A percentile compares a stretch with the other conserved stretches of the same genome.
phyloP scores from a whole-genome alignment of 768 basidiomycete species.

The Hydnomerulius pinastri region DNA sequence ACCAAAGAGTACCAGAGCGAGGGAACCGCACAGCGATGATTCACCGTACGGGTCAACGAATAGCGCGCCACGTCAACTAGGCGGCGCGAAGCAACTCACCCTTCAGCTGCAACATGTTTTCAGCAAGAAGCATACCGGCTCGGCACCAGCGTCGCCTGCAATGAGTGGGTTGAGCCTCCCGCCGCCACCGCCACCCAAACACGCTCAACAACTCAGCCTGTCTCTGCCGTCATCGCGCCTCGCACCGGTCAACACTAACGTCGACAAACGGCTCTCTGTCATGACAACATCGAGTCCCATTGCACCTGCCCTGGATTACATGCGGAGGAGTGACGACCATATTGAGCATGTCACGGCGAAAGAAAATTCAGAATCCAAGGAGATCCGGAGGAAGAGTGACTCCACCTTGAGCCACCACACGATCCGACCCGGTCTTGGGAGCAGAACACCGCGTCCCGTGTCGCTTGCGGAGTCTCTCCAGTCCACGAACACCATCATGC shows the following conservation, averaged over 20 bases:
- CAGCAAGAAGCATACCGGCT: slow-evolving; percentile 34
- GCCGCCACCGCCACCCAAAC: slow-evolving; percentile 43
- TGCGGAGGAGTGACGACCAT: slow-evolving; percentile 43
- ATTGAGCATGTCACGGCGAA: slow-evolving; percentile 20
- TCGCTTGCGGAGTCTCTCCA: slow-evolving; percentile 79
- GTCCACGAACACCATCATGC: slow-evolving; percentile 71
- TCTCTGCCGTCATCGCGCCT: slow-evolving; percentile 28
- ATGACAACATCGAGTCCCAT: slow-evolving; percentile 57
- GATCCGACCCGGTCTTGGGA: slow-evolving; percentile 55
- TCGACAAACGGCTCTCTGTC: slow-evolving; percentile 49
- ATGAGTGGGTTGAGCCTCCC: slow-evolving; percentile 31
- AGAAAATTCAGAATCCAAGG: slow-evolving; percentile 50
- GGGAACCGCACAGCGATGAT: slow-evolving; percentile 22
- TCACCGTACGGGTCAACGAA: slow-evolving; percentile 10
- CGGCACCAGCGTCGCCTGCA: slow-evolving; percentile 33
- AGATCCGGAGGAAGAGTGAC: slow-evolving; percentile 80
- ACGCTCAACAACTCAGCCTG: slow-evolving; percentile 17
- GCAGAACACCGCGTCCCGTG: slow-evolving; percentile 65
- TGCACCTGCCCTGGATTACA: slow-evolving; percentile 57
- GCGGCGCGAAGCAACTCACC: slow-evolving; percentile 38
- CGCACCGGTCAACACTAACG: slow-evolving; percentile 18
- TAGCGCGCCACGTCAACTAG: slow-evolving; percentile 24
- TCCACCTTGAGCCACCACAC: slow-evolving; percentile 80
- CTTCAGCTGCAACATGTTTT: slow-evolving; percentile 50
- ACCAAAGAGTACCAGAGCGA: slow-evolving; percentile 22